Base-by-base conservation (phyloP, 805 yeast genomes). In the Kockiozyma suomiensis region DNA sequence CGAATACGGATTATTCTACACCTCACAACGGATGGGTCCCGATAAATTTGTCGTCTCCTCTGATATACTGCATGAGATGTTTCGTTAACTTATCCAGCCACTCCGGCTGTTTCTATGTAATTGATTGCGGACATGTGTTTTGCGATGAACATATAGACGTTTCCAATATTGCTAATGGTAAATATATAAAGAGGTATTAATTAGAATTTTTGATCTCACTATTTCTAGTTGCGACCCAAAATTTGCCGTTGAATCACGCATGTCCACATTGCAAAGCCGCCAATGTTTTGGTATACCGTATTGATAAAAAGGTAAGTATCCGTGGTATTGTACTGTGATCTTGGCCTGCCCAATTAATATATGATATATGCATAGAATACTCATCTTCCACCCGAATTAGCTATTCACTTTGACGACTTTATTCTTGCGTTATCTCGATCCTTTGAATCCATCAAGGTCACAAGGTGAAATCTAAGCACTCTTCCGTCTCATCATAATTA, bases 71-170 rank as follows among this genome's bases (percentile, higher is more conserved):
- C 43, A 60, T 52, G 46, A 28, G 21, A 30, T 60, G 64, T 17
- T 56, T 60, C 43, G 48, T 41, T 12, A 19, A 21, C 2, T 43
- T 49, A 13, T 33, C 60, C 21, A 33, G 32, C 12, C 30, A 46
- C 3, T 15, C 37, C 8, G 43, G 42, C 30, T 19, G 42, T 15
- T 60, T 56, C 28, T 60, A 56, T 26, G 45, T 60, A 3, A 28
- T 50, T 19, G 50, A 33, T 4, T 60, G 64, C 21, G 64, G 64
- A 6, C 64, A 60, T 41, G 54, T 50, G 2, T 60, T 60, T 26
- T 60, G 64, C 25, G 54, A 48, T 4, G 38, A 32, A 4, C 64
- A 60, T 35, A 33, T 60, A 6, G 64, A 42, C 2, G 35, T 56
- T 33, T 19, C 51, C 5, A 47, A 47, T 19, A 32, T 60, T 25